Percentiles rank a stretch among this genome's conserved stretches.
phyloP scores from a whole-genome alignment of 495 filamentous ascomycete species.

The Neurospora sp. region DNA sequence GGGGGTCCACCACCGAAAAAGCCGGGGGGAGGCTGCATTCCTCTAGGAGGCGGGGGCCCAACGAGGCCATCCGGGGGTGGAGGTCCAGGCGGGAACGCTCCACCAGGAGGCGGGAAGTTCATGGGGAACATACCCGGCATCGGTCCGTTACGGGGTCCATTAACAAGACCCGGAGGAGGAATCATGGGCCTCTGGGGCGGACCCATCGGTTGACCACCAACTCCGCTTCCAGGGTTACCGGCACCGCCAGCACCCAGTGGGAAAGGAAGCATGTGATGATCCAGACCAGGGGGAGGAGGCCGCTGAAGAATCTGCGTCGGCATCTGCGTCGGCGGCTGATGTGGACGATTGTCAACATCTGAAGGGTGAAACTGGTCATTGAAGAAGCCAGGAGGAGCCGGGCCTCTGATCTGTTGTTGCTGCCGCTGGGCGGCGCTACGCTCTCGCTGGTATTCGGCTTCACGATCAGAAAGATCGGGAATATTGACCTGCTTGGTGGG shows the following conservation, averaged over 20 bases:
- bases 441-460: slow-evolving; percentile 31
- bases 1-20: slow-evolving; percentile 36
- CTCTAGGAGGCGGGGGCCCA: slow-evolving; percentile 23
- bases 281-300: slow-evolving; percentile 39
- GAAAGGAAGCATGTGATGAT: slow-evolving; percentile 40
- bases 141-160: slow-evolving; percentile 30
- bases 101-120: slow-evolving; percentile 33
- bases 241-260: slow-evolving; percentile 23
- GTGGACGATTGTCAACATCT: slow-evolving; percentile 26
- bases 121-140: slow-evolving; percentile 38
- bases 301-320: slow-evolving; percentile 48
- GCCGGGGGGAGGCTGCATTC: slow-evolving; percentile 39
- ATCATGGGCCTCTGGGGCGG: slow-evolving; percentile 37
- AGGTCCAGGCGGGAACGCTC: slow-evolving; percentile 23
- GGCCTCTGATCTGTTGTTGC: slow-evolving; percentile 16
- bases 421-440: slow-evolving; percentile 17
- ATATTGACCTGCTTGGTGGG: slow-evolving; percentile 19
- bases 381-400: slow-evolving; percentile 28
- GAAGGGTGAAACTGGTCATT: slow-evolving; percentile 34
- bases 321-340: slow-evolving; percentile 26
- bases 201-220: slow-evolving; percentile 24
- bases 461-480: slow-evolving; percentile 28
- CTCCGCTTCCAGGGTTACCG: not conserved
- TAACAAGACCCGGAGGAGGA: slow-evolving; percentile 41
- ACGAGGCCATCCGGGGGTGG: slow-evolving; percentile 34